Conservation (phyloP, 495 filamentous ascomycete species). For the Neurospora sp. region DNA sequence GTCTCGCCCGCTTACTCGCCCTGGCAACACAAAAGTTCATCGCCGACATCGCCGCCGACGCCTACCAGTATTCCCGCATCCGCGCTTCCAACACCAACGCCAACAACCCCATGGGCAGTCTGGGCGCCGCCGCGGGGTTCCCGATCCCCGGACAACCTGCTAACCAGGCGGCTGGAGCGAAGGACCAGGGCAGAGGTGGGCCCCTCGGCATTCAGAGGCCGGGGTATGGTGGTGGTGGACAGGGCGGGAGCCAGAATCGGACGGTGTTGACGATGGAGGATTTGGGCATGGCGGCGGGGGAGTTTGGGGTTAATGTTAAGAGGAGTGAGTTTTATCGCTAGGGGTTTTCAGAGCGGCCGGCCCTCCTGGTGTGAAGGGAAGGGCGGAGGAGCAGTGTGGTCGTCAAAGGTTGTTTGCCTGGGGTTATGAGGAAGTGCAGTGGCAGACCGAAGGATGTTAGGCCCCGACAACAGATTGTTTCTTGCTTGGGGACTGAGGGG, state of each 20-base stretch:
- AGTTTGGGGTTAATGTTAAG: constrained; percentile 96
- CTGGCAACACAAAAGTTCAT: constrained; percentile 97
- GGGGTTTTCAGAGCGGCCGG: too few relatives aligned
- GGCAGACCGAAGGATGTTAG: not conserved
- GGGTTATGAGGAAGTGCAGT: too few relatives aligned
- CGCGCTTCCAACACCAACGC: constrained; percentile 79
- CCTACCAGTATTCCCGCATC: constrained; percentile 94
- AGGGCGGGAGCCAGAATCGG: constrained; percentile 79
- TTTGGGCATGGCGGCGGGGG: constrained; percentile 90
- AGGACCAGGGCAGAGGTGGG: constrained; percentile 46
- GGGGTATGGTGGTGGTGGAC: constrained; percentile 87
- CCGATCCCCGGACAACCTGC: constrained; percentile 50
- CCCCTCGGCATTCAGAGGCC: constrained; percentile 81
- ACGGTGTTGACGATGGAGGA: constrained; percentile 99
- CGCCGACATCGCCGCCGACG: constrained; percentile 92
- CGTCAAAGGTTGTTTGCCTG: not conserved
- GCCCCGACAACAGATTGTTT: not conserved
- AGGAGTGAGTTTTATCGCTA: constrained; percentile 94
- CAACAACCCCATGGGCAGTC: constrained; percentile 78
- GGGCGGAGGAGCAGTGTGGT: too few relatives aligned
- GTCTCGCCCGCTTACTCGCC: constrained; percentile 83
- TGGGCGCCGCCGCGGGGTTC: constrained; percentile 69
- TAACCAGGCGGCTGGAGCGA: constrained; percentile 43
- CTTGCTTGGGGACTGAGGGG: not conserved
- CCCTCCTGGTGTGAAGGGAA: too few relatives aligned